A percentile compares a stretch with the other conserved stretches of the same genome.
Conservation (phyloP, 2,329 filamentous ascomycete genomes). For the Ceratocystiopsis brevicomis region DNA sequence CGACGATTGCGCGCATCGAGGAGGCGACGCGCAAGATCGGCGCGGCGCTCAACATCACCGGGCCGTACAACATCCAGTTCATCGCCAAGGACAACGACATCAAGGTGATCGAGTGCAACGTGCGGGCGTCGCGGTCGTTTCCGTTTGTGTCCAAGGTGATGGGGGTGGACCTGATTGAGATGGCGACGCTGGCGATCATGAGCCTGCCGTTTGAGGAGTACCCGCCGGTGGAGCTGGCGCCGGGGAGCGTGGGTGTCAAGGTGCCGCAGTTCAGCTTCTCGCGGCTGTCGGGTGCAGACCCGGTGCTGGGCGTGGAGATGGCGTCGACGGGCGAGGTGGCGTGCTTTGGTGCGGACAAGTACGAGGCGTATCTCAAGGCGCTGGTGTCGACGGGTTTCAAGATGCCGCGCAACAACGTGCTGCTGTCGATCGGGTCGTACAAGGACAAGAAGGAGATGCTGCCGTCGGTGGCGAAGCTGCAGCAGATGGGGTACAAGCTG, state of each 20-base stretch:
- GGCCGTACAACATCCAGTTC: conserved; percentile 97
- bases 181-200: conserved; percentile 96
- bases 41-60: conserved; percentile 82
- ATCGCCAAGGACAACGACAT: conserved; percentile 99
- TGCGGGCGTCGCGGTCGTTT: conserved; percentile 87
- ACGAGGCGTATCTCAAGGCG: conserved; percentile 94
- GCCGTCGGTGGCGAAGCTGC: conserved; percentile 73
- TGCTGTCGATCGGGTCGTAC: conserved; percentile 89
- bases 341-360: conserved; percentile 88
- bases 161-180: conserved; percentile 92
- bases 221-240: conserved; percentile 53
- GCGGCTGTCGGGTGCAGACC: conserved; percentile 84
- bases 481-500: conserved; percentile 82
- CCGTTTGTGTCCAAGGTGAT: conserved; percentile 98
- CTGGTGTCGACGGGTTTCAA: conserved; percentile 91
- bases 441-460: conserved; percentile 98
- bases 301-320: conserved; percentile 96
- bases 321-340: conserved; percentile 96
- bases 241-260: conserved; percentile 86
- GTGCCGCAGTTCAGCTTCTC: conserved; percentile 99
- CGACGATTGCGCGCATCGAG: conserved; percentile 79
- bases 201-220: conserved; percentile 67
- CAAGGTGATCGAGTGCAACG: conserved; percentile 99
- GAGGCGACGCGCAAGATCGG: conserved; percentile 93
- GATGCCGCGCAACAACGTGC: conserved; percentile 84